Percentiles rank a stretch among this genome's conserved stretches.
Conservation (phyloP, 805 yeast species). For the Cyberlindnera sargentensis region DNA sequence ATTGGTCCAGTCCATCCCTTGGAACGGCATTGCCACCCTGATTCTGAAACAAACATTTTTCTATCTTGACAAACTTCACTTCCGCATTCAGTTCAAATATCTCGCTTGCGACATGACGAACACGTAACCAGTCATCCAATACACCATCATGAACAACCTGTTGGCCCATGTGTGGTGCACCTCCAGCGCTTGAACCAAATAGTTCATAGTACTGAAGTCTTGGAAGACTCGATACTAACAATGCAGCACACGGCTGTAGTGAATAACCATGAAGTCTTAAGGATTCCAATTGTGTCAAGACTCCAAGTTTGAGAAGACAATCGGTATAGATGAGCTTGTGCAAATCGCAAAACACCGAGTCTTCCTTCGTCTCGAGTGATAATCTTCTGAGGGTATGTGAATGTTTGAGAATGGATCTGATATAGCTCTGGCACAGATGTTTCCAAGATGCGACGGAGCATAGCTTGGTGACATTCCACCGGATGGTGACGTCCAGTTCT, state of each 20-base stretch:
- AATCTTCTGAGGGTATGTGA: slow-evolving; percentile 25
- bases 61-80: slow-evolving; percentile 40
- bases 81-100: slow-evolving; percentile 25
- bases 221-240: slow-evolving; percentile 24
- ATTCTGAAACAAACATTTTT: slow-evolving; percentile 41
- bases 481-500: slow-evolving; percentile 33
- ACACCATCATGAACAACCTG: slow-evolving; percentile 48
- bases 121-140: slow-evolving; percentile 50
- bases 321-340: slow-evolving; percentile 24
- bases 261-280: slow-evolving; percentile 36
- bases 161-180: slow-evolving; percentile 46
- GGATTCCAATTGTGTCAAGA: slow-evolving; percentile 25
- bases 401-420: slow-evolving; percentile 16
- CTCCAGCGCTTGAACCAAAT: slow-evolving; percentile 44
- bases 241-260: slow-evolving; percentile 20
- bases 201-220: slow-evolving; percentile 33
- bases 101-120: slow-evolving; percentile 44
- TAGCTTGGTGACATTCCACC: slow-evolving; percentile 32
- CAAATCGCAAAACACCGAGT: slow-evolving; percentile 27
- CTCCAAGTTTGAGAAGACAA: slow-evolving; percentile 13
- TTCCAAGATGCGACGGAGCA: slow-evolving; percentile 20
- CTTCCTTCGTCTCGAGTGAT: slow-evolving; percentile 35
- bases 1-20: slow-evolving; percentile 37
- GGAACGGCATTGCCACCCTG: slow-evolving; percentile 28
- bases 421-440: slow-evolving; percentile 15